Base-by-base conservation (phyloP, 164 flowering plant species). In the Vitis labrusca region DNA sequence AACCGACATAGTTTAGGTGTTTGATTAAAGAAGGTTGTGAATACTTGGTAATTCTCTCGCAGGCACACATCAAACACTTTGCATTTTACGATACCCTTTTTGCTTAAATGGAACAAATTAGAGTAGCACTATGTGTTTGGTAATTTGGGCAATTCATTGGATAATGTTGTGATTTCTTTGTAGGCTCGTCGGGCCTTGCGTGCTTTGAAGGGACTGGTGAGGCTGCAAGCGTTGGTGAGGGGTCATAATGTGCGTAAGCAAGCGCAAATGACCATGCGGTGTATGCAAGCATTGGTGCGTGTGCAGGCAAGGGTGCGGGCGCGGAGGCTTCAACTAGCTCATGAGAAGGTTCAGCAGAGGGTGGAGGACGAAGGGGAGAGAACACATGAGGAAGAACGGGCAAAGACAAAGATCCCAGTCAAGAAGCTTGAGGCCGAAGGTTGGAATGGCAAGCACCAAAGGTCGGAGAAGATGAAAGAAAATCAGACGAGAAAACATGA, bases 231-330 rank as follows among this genome's bases (percentile, higher is more conserved):
- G 11, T 73, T 95, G 9, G 99, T 95, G 48, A 79, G 99, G 66
- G 99, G 99, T 8, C 92, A 95, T 67, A 86, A 91, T 59, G 99
- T 95, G 68, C 77, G 99, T 1, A 95, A 93, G 74, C 99, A 95
- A 74, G 98, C 99, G 1, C 97, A 93, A 52, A 88, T 90, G 93
- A 95, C 98, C 11, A 95, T 95, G 99, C 83, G 96, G 53, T 95
- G 98, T 82, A 95, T 91, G 99, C 98, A 93, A 67, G 96, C 99
- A 2, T 74, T 93, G 8, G 97, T 91, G 0, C 89, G 98, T 0
- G 98, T 93, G 44, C 99, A 95, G 70, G 93, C 89, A 11, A 77
- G 97, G 76, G 98, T 93, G 0, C 76, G 92, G 9, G 96, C 98
- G 0, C 79, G 89, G 3, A 80, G 99, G 17, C 86, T 95, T 30